These are phyloP conservation scores for Fusarium acutatum DNA, from an alignment of 2,329 filamentous ascomycete species.

Conservation along the genomic window DNA sequence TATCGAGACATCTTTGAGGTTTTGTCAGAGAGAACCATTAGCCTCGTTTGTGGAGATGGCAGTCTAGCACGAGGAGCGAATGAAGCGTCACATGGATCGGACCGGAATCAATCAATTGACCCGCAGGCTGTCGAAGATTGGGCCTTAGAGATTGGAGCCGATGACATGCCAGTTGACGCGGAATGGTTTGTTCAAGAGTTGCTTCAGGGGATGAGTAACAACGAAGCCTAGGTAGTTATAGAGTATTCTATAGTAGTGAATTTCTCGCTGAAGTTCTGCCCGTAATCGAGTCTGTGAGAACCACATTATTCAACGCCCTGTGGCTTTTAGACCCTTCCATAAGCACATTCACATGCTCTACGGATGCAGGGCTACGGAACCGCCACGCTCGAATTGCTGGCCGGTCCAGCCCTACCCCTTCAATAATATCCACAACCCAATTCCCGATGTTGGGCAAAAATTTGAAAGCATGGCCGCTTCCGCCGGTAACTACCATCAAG, in stretches of 20 bases:
- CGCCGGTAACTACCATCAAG: conserved; percentile 16
- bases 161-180: conserved; percentile 13
- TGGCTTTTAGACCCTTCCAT: conserved; percentile 1
- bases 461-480: conserved; percentile 39
- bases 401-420: not conserved
- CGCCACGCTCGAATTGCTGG: not conserved
- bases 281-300: not conserved
- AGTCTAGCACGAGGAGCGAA: not conserved
- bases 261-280: not conserved
- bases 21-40: conserved; percentile 42
- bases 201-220: conserved; percentile 21
- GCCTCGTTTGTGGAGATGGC: conserved; percentile 35
- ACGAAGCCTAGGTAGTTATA: not conserved
- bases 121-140: conserved; percentile 11
- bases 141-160: conserved; percentile 14
- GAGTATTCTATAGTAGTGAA: not conserved
- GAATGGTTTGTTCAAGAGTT: conserved; percentile 30
- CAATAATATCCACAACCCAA: conserved; percentile 13
- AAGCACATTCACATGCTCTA: not conserved
- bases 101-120: not conserved
- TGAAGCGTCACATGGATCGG: not conserved
- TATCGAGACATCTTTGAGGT: conserved; percentile 48
- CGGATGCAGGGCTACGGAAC: not conserved
- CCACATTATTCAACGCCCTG: conserved; percentile 13
- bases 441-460: conserved; percentile 15